Evolutionary conservation across 257 asterid species (phyloP).

Genomic region (Nicotiana undulata): DNA sequence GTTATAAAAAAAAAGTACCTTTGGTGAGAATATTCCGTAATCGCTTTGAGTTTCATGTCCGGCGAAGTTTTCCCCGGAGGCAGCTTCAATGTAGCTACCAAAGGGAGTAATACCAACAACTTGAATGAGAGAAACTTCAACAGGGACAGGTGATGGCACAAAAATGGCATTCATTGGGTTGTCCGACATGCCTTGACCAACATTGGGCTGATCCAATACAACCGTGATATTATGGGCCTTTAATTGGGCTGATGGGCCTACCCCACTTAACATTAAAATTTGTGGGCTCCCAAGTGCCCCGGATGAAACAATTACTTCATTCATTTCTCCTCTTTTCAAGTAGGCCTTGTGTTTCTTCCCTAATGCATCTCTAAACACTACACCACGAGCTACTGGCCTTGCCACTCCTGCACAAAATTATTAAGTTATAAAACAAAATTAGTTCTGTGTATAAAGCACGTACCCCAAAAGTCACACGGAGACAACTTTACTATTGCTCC

Average conservation of each 20-base stretch:
- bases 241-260: constrained; percentile 61
- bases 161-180: constrained; percentile 91
- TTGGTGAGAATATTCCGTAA: constrained; percentile 76
- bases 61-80: constrained; percentile 67
- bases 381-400: constrained; percentile 63
- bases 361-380: constrained; percentile 51
- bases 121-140: constrained; percentile 80
- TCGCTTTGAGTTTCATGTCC: constrained; percentile 18
- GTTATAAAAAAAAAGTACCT: constrained; percentile 25
- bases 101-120: constrained; percentile 76
- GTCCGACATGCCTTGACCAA: constrained; percentile 88
- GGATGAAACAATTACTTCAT: constrained; percentile 64
- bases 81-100: constrained; percentile 62
- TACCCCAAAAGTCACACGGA: no score
- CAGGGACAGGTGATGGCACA: constrained; percentile 71
- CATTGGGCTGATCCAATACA: constrained; percentile 59
- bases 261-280: constrained; percentile 66
- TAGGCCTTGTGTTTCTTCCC: constrained; percentile 63
- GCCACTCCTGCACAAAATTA: constrained; percentile 15
- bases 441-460: no score
- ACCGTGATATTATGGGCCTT: constrained; percentile 44
- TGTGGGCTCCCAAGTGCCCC: constrained; percentile 99
- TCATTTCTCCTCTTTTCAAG: constrained; percentile 36
- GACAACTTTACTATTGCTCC: no score
- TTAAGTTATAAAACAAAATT: no score